phyloP scores from a whole-genome alignment of 768 basidiomycete genomes.

The Sporobolomyces pararoseus region DNA sequence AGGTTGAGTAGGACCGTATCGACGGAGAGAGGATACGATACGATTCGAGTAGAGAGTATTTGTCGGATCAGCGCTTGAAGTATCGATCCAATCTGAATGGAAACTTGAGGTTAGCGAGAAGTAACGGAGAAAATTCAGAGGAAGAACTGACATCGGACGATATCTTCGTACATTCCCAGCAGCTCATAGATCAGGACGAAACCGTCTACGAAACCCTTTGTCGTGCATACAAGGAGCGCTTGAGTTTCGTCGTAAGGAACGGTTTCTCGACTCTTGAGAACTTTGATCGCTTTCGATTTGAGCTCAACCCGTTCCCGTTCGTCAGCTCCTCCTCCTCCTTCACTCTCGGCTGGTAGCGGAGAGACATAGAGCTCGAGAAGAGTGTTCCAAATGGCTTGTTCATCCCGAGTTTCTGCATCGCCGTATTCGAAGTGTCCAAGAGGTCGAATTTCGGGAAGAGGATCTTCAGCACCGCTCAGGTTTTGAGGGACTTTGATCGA shows the following conservation, averaged over 20 bases:
- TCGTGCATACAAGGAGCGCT: conserved; percentile 91
- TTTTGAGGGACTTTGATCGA: conserved; percentile 35
- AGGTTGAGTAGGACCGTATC: conserved; percentile 67
- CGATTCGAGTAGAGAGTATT: conserved; percentile 52
- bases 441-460: conserved; percentile 35
- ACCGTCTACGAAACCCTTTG: conserved; percentile 72
- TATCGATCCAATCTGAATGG: conserved; percentile 36
- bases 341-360: conserved; percentile 49
- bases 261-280: conserved; percentile 57
- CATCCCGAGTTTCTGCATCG: conserved; percentile 58
- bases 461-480: conserved; percentile 16
- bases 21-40: conserved; percentile 68
- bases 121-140: background rate
- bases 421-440: conserved; percentile 16
- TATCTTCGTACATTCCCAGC: conserved; percentile 92
- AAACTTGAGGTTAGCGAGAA: no score
- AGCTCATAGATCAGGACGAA: conserved; percentile 87
- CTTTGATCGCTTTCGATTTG: conserved; percentile 65
- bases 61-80: background rate
- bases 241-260: conserved; percentile 81
- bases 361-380: conserved; percentile 82
- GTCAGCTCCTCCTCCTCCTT: conserved; percentile 45
- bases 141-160: conserved; percentile 77
- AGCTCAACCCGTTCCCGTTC: conserved; percentile 47
- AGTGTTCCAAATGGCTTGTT: conserved; percentile 89